A percentile compares a stretch with the other conserved stretches of the same genome.
Evolutionary conservation across 495 filamentous ascomycete genomes (phyloP).

Genomic region (Cenococcum geophilum): DNA sequence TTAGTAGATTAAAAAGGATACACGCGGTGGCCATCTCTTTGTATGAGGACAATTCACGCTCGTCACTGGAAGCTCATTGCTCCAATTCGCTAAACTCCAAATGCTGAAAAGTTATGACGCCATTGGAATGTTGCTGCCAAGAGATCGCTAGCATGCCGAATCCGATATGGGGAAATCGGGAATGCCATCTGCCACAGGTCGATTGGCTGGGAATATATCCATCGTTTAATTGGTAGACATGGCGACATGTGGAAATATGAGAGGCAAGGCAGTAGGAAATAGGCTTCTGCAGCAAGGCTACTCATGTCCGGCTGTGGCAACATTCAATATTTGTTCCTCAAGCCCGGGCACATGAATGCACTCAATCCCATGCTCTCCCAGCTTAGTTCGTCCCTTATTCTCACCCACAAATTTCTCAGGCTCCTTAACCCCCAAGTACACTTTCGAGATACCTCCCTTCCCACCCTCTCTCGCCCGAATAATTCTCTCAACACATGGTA

Average conservation of each 20-base stretch:
- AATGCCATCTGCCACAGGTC: neutral
- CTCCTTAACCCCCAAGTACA: conserved; percentile 85
- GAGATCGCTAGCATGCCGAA: conserved; percentile 7
- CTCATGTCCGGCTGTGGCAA: conserved; percentile 75
- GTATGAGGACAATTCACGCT: neutral
- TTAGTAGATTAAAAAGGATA: neutral
- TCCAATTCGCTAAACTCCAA: conserved; percentile 8
- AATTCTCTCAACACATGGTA: conserved; percentile 77
- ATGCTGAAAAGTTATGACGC: conserved; percentile 20
- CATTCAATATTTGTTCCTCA: conserved; percentile 71
- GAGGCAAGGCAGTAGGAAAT: too few species aligned
- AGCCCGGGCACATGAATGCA: conserved; percentile 67
- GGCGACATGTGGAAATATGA: neutral
- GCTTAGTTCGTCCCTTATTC: conserved; percentile 64
- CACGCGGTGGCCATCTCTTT: neutral
- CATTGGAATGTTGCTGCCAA: conserved; percentile 12
- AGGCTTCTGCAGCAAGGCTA: neutral
- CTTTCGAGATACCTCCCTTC: conserved; percentile 56
- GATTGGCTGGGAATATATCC: neutral
- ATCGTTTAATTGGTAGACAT: neutral
- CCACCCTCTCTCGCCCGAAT: conserved; percentile 46
- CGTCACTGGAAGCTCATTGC: neutral
- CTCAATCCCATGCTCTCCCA: conserved; percentile 68
- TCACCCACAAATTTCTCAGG: conserved; percentile 79
- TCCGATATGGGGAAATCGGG: conserved; percentile 9